A percentile compares a stretch with the other conserved stretches of the same genome.
Evolutionary conservation across 495 filamentous ascomycete genomes (phyloP).

Genomic region (Aspergillus egyptiacus): DNA sequence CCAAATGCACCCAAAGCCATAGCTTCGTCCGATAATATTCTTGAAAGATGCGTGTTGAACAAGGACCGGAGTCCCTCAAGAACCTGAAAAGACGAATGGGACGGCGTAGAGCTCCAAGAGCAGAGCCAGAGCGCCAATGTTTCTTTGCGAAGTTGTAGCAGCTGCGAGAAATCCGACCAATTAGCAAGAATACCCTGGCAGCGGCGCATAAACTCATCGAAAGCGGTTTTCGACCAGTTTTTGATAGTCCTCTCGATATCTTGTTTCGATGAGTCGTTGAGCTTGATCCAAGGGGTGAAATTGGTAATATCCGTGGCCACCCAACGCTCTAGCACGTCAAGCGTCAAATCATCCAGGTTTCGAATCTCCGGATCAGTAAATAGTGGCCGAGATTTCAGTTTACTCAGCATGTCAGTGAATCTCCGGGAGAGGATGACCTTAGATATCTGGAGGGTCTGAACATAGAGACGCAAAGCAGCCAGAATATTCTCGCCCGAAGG

Average conservation of each 20-base stretch:
- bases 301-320: slow-evolving; percentile 75
- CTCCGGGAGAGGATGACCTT: slow-evolving; percentile 66
- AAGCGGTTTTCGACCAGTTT: slow-evolving; percentile 68
- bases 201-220: slow-evolving; percentile 55
- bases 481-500: slow-evolving; percentile 45
- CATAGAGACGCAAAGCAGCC: slow-evolving; percentile 62
- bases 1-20: slow-evolving; percentile 53
- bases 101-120: slow-evolving; percentile 36
- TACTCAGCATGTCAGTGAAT: slow-evolving; percentile 62
- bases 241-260: slow-evolving; percentile 61
- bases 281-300: slow-evolving; percentile 84
- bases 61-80: slow-evolving; percentile 61
- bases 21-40: slow-evolving; percentile 54
- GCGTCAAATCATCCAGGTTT: slow-evolving; percentile 59
- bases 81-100: slow-evolving; percentile 50
- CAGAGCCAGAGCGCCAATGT: slow-evolving; percentile 70
- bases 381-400: slow-evolving; percentile 63
- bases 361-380: slow-evolving; percentile 62
- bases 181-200: slow-evolving; percentile 50
- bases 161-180: slow-evolving; percentile 55
- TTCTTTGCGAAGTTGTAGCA: slow-evolving; percentile 63
- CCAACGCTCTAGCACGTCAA: slow-evolving; percentile 81
- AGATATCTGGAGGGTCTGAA: slow-evolving; percentile 69
- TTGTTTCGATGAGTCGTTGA: slow-evolving; percentile 66
- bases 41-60: slow-evolving; percentile 58